Conservation (phyloP, 225 moss, liverwort and hornwort species). For the Physcomitrium patens region DNA sequence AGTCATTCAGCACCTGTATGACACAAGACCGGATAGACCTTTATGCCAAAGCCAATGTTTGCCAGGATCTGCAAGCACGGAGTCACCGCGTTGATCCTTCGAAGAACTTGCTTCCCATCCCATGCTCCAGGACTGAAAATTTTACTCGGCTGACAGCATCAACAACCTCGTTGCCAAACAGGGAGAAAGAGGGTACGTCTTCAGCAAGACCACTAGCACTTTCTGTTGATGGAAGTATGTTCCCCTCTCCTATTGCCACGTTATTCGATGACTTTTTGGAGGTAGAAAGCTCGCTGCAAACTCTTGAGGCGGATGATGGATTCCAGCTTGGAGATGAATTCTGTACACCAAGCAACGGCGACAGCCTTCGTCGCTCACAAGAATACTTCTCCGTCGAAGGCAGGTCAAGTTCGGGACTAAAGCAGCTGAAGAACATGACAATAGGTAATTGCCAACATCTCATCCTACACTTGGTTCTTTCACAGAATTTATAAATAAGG, state of each 20-base stretch:
- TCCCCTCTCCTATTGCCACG: constrained; percentile 42
- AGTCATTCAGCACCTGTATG: constrained; percentile 12
- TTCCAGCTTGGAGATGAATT: constrained; percentile 25
- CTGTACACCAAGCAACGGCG: constrained; percentile 44
- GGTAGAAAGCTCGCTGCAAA: constrained; percentile 61
- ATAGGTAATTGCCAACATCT: constrained; percentile 34
- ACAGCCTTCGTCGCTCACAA: constrained; percentile 38
- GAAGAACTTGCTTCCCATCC: constrained; percentile 29
- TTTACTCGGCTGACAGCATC: constrained; percentile 38
- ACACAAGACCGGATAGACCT: constrained; percentile 21
- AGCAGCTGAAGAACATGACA: constrained; percentile 46
- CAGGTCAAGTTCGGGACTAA: constrained; percentile 37
- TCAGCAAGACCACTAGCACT: constrained; percentile 39
- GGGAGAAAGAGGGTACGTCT: constrained; percentile 28
- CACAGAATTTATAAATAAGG: neutral
- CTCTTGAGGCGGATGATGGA: constrained; percentile 43
- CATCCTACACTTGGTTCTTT: neutral
- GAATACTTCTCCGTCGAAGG: constrained; percentile 31
- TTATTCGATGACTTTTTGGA: constrained; percentile 68
- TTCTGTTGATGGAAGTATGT: constrained; percentile 47
- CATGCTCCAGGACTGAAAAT: constrained; percentile 29
- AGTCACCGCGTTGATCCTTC: constrained; percentile 22
- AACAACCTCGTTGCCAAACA: constrained; percentile 48
- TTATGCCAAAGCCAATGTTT: constrained; percentile 13
- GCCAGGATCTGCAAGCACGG: constrained; percentile 18